phyloP scores from a whole-genome alignment of 2,329 filamentous ascomycete species.

The Periconia sp. region DNA sequence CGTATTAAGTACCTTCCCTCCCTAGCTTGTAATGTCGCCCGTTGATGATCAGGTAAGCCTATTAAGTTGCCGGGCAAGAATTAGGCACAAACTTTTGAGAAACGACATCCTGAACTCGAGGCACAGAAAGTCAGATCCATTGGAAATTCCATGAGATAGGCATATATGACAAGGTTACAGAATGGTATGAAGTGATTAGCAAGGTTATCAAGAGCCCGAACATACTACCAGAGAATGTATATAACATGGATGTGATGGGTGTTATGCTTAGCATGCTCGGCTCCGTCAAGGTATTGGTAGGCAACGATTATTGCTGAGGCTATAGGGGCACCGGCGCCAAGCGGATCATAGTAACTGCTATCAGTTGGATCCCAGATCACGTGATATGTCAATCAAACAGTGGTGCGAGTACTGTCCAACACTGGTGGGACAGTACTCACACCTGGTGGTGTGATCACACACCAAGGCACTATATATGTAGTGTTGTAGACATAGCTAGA shows the following conservation, averaged over 20 bases:
- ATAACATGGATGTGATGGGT: slow-evolving; percentile 29
- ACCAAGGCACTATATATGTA: not conserved
- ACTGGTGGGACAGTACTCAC: not conserved
- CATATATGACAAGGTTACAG: not conserved
- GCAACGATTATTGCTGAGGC: slow-evolving; percentile 20
- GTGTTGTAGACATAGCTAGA: not conserved
- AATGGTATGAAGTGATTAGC: slow-evolving; percentile 1
- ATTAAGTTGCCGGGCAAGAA: not conserved
- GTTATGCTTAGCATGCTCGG: slow-evolving; percentile 23
- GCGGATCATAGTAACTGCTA: slow-evolving; percentile 26
- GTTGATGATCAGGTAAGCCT: not conserved
- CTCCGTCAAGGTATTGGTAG: slow-evolving; percentile 21
- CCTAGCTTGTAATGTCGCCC: slow-evolving; percentile 2
- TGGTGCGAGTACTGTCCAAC: not conserved
- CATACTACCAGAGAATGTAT: slow-evolving; percentile 14
- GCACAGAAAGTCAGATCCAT: not conserved
- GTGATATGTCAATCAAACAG: too few relatives aligned
- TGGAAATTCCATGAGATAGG: not conserved
- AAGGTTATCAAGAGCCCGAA: not conserved
- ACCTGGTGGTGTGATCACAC: not conserved
- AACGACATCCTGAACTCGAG: not conserved
- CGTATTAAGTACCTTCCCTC: slow-evolving; percentile 19
- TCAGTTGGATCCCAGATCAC: not conserved
- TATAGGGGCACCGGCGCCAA: slow-evolving; percentile 25
- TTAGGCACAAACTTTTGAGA: not conserved